Evolutionary conservation across 2,329 filamentous ascomycete species (phyloP).

Genomic region (Diaporthe ilicicola): DNA sequence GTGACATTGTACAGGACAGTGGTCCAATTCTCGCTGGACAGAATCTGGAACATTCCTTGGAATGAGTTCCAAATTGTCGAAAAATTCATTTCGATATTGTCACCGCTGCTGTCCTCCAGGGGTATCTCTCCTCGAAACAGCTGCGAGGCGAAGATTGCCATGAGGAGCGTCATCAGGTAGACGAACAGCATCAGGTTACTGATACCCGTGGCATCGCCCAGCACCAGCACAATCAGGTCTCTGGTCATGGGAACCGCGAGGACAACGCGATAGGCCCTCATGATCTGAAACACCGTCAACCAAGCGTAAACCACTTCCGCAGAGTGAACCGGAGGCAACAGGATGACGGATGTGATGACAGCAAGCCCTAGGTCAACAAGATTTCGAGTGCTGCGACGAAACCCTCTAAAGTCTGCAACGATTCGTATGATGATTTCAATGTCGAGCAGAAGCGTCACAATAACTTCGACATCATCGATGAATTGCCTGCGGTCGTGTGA

Average conservation of each 20-base stretch:
- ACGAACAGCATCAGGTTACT: slow-evolving; percentile 96
- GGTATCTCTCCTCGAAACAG: slow-evolving; percentile 90
- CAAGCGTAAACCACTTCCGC: slow-evolving; percentile 81
- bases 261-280: slow-evolving; percentile 91
- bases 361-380: slow-evolving; percentile 83
- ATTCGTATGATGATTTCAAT: slow-evolving; percentile 86
- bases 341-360: slow-evolving; percentile 82
- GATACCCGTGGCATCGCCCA: slow-evolving; percentile 92
- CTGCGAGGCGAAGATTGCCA: slow-evolving; percentile 91
- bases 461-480: slow-evolving; percentile 76
- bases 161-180: slow-evolving; percentile 92
- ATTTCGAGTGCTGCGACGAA: slow-evolving; percentile 78
- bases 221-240: slow-evolving; percentile 84
- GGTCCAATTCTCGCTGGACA: slow-evolving; percentile 98
- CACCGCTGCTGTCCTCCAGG: slow-evolving; percentile 64
- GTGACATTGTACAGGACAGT: slow-evolving; percentile 85
- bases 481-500: slow-evolving; percentile 64
- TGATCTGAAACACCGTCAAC: slow-evolving; percentile 91
- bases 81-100: slow-evolving; percentile 78
- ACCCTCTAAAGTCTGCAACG: slow-evolving; percentile 79
- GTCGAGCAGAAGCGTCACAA: slow-evolving; percentile 80
- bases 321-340: slow-evolving; percentile 81
- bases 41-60: slow-evolving; percentile 94
- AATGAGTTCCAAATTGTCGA: slow-evolving; percentile 95
- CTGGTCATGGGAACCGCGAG: slow-evolving; percentile 87